These are phyloP conservation scores for Calonectria pseudoturangicola DNA, from an alignment of 2,329 filamentous ascomycete species.

Conservation along the genomic window DNA sequence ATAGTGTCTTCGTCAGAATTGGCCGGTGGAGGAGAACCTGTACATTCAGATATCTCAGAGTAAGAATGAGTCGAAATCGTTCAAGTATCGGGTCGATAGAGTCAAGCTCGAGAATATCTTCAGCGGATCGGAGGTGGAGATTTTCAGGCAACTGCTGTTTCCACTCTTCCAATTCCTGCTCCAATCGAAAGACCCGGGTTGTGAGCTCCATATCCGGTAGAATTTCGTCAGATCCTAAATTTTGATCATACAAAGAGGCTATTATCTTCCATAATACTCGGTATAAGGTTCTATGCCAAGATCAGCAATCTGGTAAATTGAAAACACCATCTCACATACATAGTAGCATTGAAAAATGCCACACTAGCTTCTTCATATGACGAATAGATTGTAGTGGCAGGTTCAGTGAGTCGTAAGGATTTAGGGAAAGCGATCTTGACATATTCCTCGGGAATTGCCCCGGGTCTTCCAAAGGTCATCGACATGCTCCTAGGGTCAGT, in stretches of 20 bases:
- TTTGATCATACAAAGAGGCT: slow-evolving; percentile 38
- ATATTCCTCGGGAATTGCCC: slow-evolving; percentile 45
- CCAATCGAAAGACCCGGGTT: slow-evolving; percentile 39
- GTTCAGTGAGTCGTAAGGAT: background rate
- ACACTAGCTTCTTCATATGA: slow-evolving; percentile 30
- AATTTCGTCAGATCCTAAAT: slow-evolving; percentile 41
- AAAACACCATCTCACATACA: background rate
- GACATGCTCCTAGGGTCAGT: slow-evolving; percentile 36
- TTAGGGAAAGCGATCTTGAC: slow-evolving; percentile 39
- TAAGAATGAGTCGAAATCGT: slow-evolving; percentile 63
- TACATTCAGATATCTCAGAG: slow-evolving; percentile 58
- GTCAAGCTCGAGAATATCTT: background rate
- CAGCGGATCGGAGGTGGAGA: slow-evolving; percentile 9
- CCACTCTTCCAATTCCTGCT: slow-evolving; percentile 45
- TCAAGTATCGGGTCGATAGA: slow-evolving; percentile 47
- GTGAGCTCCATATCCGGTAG: slow-evolving; percentile 31
- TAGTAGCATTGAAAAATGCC: slow-evolving; percentile 41
- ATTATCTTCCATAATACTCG: slow-evolving; percentile 41
- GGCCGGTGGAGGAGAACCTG: slow-evolving; percentile 58
- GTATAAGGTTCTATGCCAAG: slow-evolving; percentile 33
- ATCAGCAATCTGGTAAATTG: fast-evolving
- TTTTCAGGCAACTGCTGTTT: slow-evolving; percentile 13
- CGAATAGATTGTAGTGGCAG: fast-evolving
- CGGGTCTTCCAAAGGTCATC: slow-evolving; percentile 44
- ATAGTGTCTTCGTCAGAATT: slow-evolving; percentile 27